Evolutionary conservation across 805 yeast species (phyloP).

Genomic region (Wickerhamiella spandovensis): DNA sequence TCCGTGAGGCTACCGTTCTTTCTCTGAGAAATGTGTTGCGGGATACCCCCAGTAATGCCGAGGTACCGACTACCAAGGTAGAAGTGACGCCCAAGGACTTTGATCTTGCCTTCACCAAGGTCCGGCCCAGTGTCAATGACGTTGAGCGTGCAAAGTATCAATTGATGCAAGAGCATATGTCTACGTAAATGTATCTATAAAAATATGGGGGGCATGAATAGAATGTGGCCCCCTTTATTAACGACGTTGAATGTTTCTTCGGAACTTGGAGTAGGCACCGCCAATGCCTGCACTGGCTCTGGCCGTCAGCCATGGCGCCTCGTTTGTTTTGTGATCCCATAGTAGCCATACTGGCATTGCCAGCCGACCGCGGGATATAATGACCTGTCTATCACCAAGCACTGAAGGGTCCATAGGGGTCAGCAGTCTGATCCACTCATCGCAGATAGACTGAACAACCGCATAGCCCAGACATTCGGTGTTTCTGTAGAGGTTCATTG

Average conservation of each 20-base stretch:
- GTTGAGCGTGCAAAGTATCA: constrained; percentile 69
- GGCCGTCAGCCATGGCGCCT: constrained; percentile 34
- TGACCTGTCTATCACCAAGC: constrained; percentile 1
- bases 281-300: constrained; percentile 24
- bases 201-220: no score
- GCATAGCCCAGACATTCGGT: constrained; percentile 37
- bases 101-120: constrained; percentile 50
- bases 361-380: constrained; percentile 20
- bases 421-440: constrained; percentile 38
- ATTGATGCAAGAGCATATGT: constrained; percentile 55
- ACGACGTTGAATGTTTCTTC: constrained; percentile 37
- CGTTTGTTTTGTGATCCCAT: constrained; percentile 22
- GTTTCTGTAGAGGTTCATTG: constrained; percentile 7
- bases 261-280: constrained; percentile 44
- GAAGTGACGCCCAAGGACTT: constrained; percentile 57
- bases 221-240: constrained; percentile 2
- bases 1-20: constrained; percentile 84
- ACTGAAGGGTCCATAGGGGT: constrained; percentile 27
- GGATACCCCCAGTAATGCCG: constrained; percentile 8
- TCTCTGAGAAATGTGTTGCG: constrained; percentile 47
- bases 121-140: constrained; percentile 86
- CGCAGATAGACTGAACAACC: constrained; percentile 54
- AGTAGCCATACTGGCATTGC: constrained; percentile 46
- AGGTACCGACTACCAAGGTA: constrained; percentile 24
- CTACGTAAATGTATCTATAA: constrained; percentile 5